Evolutionary conservation across 2,329 filamentous ascomycete genomes (phyloP).

Genomic region (Neofusicoccum laricinum): DNA sequence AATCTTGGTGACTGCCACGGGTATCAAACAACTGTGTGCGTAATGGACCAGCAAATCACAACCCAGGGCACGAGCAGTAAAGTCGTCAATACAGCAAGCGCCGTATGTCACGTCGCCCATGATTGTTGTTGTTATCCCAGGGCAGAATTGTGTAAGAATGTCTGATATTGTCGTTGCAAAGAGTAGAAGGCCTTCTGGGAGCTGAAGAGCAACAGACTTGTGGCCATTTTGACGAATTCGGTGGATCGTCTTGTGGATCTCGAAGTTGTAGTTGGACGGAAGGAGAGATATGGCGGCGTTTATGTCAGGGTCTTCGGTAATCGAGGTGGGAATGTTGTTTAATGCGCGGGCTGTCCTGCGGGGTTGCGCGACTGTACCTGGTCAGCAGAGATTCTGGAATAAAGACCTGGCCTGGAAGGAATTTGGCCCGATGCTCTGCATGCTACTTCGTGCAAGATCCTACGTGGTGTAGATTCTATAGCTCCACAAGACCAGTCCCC

Average conservation of each 20-base stretch:
- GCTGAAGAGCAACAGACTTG: slow-evolving; percentile 87
- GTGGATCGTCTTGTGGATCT: slow-evolving; percentile 97
- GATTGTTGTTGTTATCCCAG: slow-evolving; percentile 86
- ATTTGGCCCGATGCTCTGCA: background rate
- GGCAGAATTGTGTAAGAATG: slow-evolving; percentile 91
- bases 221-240: slow-evolving; percentile 77
- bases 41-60: slow-evolving; percentile 96
- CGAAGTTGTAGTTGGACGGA: slow-evolving; percentile 96
- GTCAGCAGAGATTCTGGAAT: slow-evolving; percentile 15
- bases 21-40: slow-evolving; percentile 93
- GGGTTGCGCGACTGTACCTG: slow-evolving; percentile 62
- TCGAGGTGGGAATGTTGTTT: slow-evolving; percentile 86
- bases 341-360: slow-evolving; percentile 74
- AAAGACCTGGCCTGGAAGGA: background rate
- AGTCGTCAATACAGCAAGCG: slow-evolving; percentile 98
- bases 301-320: slow-evolving; percentile 79
- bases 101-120: slow-evolving; percentile 99
- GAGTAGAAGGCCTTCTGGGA: slow-evolving; percentile 90
- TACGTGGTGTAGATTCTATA: too few relatives aligned
- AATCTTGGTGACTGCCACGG: slow-evolving; percentile 93
- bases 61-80: slow-evolving; percentile 87
- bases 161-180: slow-evolving; percentile 98
- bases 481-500: background rate
- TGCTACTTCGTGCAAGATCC: too few relatives aligned
- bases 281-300: slow-evolving; percentile 84